Conservation (phyloP, 768 basidiomycete species). For the Lentinula aciculospora region DNA sequence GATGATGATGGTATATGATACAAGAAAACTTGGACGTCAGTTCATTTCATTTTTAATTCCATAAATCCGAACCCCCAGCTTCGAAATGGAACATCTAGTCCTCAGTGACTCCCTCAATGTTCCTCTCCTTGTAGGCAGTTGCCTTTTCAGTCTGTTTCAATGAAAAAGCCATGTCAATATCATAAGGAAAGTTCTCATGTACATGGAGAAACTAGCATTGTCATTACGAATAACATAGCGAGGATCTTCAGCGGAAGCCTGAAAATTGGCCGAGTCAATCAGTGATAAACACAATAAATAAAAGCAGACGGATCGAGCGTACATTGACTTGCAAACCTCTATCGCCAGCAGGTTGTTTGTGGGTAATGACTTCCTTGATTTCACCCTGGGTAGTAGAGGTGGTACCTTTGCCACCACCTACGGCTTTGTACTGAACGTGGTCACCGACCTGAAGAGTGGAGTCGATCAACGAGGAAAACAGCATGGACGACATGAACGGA, state of each 20-base stretch:
- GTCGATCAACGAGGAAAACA: not conserved
- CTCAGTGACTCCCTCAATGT: not conserved
- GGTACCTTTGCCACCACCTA: not conserved
- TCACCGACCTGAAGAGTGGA: constrained; percentile 1
- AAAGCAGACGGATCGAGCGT: not conserved
- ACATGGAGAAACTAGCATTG: not conserved
- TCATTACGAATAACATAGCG: constrained; percentile 8
- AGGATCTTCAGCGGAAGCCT: constrained; percentile 7
- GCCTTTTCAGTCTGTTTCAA: not conserved
- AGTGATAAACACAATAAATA: not conserved
- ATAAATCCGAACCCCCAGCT: not conserved
- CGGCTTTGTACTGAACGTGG: constrained; percentile 6
- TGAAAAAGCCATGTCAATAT: not conserved
- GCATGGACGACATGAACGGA: not conserved
- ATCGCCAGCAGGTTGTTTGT: not conserved
- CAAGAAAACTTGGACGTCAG: not conserved
- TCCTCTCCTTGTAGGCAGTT: constrained; percentile 1
- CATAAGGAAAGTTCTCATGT: not conserved
- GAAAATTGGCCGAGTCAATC: not conserved
- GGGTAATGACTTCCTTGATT: not conserved
- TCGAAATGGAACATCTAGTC: not conserved
- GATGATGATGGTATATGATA: no score
- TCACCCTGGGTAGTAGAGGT: constrained; percentile 2
- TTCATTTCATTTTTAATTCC: no score
- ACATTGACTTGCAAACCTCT: not conserved